phyloP scores from a whole-genome alignment of 2,329 filamentous ascomycete genomes.

The Lizonia empirigonia region DNA sequence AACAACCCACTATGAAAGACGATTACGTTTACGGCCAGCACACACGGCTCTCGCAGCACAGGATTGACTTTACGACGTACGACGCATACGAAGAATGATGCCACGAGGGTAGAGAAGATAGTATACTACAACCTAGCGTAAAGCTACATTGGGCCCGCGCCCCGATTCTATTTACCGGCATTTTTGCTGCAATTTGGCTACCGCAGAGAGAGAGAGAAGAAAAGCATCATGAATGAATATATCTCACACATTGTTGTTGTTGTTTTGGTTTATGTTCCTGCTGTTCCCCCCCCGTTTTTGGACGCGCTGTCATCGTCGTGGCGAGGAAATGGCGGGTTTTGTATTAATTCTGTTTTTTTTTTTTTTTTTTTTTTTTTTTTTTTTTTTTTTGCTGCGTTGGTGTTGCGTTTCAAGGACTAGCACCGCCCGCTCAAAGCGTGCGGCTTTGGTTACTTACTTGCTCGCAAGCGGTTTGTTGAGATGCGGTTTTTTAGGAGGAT shows the following conservation, averaged over 20 bases:
- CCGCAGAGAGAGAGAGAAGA: not conserved
- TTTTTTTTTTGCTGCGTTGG: too few relatives aligned
- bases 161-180: conserved; percentile 5
- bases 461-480: too few relatives aligned
- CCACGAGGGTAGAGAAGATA: conserved; percentile 50
- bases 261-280: not conserved
- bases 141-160: conserved; percentile 13
- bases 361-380: too few relatives aligned
- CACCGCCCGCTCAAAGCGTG: too few relatives aligned
- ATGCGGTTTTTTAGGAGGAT: too few relatives aligned
- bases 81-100: conserved; percentile 51
- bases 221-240: conserved; percentile 13
- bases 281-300: not conserved
- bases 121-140: conserved; percentile 15
- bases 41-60: conserved; percentile 20
- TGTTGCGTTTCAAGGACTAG: too few relatives aligned
- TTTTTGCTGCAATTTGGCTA: conserved; percentile 4
- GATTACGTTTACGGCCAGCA: conserved; percentile 43
- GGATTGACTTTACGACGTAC: conserved; percentile 42
- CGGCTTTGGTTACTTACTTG: too few relatives aligned
- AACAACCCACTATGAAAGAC: conserved; percentile 38
- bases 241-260: not conserved
- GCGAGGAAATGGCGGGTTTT: too few relatives aligned
- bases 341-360: too few relatives aligned
- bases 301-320: too few relatives aligned